Evolutionary conservation across 805 yeast genomes (phyloP), one percentile per base, ranked within the genome.

Genomic region (Yamadazyma ubonensis): DNA sequence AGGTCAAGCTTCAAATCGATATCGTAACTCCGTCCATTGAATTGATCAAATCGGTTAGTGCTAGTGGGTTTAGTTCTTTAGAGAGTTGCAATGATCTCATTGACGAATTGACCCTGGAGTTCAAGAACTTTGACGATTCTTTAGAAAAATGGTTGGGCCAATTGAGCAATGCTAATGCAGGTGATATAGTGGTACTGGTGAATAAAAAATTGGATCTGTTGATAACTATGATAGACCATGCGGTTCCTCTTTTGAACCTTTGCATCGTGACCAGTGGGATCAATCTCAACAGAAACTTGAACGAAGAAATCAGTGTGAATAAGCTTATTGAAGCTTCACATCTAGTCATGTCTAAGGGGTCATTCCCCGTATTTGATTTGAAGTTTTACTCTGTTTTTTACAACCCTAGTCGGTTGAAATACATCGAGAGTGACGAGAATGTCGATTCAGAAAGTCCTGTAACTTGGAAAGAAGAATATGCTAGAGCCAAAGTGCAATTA

Each of bases 381-480:
- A 79, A 76, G 3, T 58, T 75, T 47, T 86, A 76, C 49, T 67
- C 86, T 4, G 72, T 86, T 3, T 85, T 83, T 50, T 79, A 79
- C 53, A 76, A 79, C 42, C 71, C 78, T 8, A 71, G 73, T 33
- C 33, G 40, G 10, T 28, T 29, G n/a, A 37, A 52, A 34, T 63
- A 62, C 38, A 49, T 61, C 2, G 60, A 57, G 10, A 29, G 55
- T 48, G 27, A 33, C 6, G 35, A n/a, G 20, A 25, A 18, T 5
- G 14, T 8, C 6, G 35, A 29, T 8, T 9, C 30, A 4, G 39
- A 39, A 22, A 40, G 30, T 8, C 71, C 75, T 38, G 70, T 85
- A 2, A 67, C 76, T 2, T 86, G 95, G 95, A 82, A 81, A 47
- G 95, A 86, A 48, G 81, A 80, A 35, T 75, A 68, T 58, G 81